Evolutionary conservation across 495 filamentous ascomycete genomes (phyloP), one percentile per base, ranked within the genome.

Genomic region (Neurospora sublineolata): DNA sequence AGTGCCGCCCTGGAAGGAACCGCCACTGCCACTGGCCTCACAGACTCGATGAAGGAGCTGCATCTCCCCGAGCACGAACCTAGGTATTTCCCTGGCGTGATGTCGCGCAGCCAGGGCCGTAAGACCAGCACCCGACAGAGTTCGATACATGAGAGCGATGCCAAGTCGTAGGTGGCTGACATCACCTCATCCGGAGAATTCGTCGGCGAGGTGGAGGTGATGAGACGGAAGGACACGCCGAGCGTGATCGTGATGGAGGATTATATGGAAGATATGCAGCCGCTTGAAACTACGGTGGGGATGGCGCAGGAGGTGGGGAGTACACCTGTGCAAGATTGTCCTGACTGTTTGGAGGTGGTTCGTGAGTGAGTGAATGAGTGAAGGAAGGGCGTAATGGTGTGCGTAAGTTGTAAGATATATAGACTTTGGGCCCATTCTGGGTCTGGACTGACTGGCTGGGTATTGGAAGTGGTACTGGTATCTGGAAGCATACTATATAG

Each of bases 61-160:
- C 79, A 90, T 73, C 81, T 89, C 36, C 85, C 81, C 14, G 82
- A 85, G 0, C 85, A 85, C 30, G 88, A 92, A 76, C 89, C 90
- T 41, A 85, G 87, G 72, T 91, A 92, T 58, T 91, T 92, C 78
- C 91, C 91, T 0, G 90, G 91, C 3, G 84, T 92, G 68, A 85
- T 93, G 30, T 87, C 89, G 75, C 85, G 89, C 69, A 84, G 84
- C 70, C 84, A 84, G 14, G 27, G 52, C 42, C 82, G 86, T 68
- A 82, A 82, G 68, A 80, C 82, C 64, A 90, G 85, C 78, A 76
- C 76, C 68, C 74, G 82, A 52, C 79, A 78, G 52, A 73, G 73
- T 68, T 84, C 82, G 68, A 75, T 76, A 60, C 82, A 82, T 64
- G 83, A 83, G 69, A 77, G 74, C 30, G 82, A 85, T 67, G 73